Base-by-base conservation (phyloP, 805 yeast species). In the Candida odintsovae region DNA sequence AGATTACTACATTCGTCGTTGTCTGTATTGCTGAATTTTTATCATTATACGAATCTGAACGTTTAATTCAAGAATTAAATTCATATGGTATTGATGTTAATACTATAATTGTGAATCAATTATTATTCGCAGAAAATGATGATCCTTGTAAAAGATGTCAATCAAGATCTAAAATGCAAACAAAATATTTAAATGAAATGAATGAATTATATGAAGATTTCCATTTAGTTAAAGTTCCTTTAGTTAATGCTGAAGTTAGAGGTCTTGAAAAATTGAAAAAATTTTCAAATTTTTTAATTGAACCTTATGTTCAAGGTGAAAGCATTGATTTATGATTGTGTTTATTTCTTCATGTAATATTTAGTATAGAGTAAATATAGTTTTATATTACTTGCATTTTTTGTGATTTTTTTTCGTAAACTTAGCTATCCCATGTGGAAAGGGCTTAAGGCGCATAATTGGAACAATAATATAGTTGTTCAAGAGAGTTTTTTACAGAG, bases 1-100 rank as follows among this genome's bases (percentile, higher is more conserved):
- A 94, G 51, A 73, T 94, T 61, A 94, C 99, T 18, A 94, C 99
- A 0, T 86, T 86, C 59, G 86, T 94, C 28, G 94, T 97, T 70
- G 99, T 94, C 39, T 94, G 99, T 69, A 94, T 94, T 55, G 89
- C 97, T 42, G 99, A 94, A 71, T 94, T 94, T 69, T 75, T 94
- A 62, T 90, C 98, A 2, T 73, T 94, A 41, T 94, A 94, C 67
- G 99, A 94, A 69, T 92, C 98, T 18, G 99, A 94, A 71, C 83
- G 99, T 70, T 80, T 94, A 82, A 87, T 94, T 56, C 99, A 94
- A 71, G 99, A 94, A 66, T 78, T 94, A 65, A 85, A 90, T 69
- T 82, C 92, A 45, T 94, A 88, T 69, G 86, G 90, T 55, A 94
- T 94, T 84, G 99, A 94, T 67, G 96, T 95, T 52, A 92, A 90